A percentile compares a stretch with the other conserved stretches of the same genome.
Conservation (phyloP, 345 rosid species). For the Populus euphratica region DNA sequence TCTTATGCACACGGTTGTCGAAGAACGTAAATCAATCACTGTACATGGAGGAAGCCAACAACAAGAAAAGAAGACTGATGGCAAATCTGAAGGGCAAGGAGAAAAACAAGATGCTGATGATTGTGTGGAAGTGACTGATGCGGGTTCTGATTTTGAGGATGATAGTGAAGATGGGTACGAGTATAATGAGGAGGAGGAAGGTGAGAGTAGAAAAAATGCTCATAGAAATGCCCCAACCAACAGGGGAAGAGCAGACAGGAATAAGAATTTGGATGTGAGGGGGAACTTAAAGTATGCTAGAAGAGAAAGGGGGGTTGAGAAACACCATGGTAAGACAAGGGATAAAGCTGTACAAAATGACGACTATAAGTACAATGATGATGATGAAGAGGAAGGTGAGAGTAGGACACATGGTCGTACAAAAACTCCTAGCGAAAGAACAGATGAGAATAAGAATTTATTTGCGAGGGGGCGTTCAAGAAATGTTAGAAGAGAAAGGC, state of each 20-base stretch:
- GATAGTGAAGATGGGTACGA: slow-evolving; percentile 27
- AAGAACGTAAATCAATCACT: slow-evolving; percentile 34
- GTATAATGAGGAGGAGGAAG: slow-evolving; percentile 30
- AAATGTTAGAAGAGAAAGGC: slow-evolving; percentile 8
- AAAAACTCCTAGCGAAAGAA: slow-evolving; percentile 8
- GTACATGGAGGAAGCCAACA: slow-evolving; percentile 35
- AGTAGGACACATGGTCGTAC: not conserved
- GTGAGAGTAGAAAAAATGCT: not conserved
- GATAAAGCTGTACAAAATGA: not conserved
- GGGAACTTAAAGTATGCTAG: slow-evolving; percentile 2
- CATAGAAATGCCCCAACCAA: not conserved
- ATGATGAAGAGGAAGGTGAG: too few relatives aligned
- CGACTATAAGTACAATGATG: not conserved
- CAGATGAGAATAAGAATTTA: not conserved
- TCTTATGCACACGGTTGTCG: slow-evolving; percentile 60
- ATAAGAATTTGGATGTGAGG: slow-evolving; percentile 9
- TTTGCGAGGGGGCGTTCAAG: not conserved
- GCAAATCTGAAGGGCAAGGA: slow-evolving; percentile 31
- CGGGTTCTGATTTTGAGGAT: slow-evolving; percentile 37
- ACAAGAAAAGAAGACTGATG: slow-evolving; percentile 33
- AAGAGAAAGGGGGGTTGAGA: slow-evolving; percentile 6
- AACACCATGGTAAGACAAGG: not conserved
- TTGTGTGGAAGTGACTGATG: slow-evolving; percentile 16
- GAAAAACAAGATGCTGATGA: slow-evolving; percentile 26
- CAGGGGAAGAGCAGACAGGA: slow-evolving; percentile 6